Percentiles rank a stretch among this genome's conserved stretches.
Evolutionary conservation across 768 basidiomycete genomes (phyloP).

Genomic region (Candolleomyces eurysporus): DNA sequence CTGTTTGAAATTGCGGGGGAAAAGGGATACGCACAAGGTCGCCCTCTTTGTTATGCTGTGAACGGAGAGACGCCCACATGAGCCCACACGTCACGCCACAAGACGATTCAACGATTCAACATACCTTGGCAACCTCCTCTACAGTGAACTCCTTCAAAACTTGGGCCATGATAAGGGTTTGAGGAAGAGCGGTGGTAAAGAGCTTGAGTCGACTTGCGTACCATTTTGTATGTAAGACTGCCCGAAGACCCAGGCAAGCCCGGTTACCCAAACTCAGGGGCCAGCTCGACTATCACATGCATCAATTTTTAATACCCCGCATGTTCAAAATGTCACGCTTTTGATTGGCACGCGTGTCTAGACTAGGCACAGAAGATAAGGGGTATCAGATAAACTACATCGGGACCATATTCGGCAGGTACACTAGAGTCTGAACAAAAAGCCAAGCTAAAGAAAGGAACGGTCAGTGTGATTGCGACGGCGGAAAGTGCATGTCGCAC

Average conservation of each 20-base stretch:
- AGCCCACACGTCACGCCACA: not conserved
- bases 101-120: conserved; percentile 8
- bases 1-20: not conserved
- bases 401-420: not conserved
- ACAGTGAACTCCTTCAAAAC: conserved; percentile 39
- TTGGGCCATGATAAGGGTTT: conserved; percentile 18
- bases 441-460: conserved; percentile 40
- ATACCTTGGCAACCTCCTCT: conserved; percentile 69
- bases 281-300: no score
- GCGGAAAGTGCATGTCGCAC: conserved; percentile 18
- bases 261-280: no score
- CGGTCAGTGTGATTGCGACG: conserved; percentile 10
- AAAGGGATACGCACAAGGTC: conserved; percentile 58
- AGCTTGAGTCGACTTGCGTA: not conserved
- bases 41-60: conserved; percentile 83
- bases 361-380: no score
- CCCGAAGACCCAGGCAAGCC: no score
- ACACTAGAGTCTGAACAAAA: conserved; percentile 51
- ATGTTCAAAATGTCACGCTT: no score
- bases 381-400: no score
- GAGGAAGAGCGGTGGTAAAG: not conserved
- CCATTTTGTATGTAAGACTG: no score
- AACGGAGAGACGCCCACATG: conserved; percentile 1
- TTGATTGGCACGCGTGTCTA: no score
- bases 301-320: no score